Evolutionary conservation across 768 basidiomycete species (phyloP).

Genomic region (Fomitopsis pulvina): DNA sequence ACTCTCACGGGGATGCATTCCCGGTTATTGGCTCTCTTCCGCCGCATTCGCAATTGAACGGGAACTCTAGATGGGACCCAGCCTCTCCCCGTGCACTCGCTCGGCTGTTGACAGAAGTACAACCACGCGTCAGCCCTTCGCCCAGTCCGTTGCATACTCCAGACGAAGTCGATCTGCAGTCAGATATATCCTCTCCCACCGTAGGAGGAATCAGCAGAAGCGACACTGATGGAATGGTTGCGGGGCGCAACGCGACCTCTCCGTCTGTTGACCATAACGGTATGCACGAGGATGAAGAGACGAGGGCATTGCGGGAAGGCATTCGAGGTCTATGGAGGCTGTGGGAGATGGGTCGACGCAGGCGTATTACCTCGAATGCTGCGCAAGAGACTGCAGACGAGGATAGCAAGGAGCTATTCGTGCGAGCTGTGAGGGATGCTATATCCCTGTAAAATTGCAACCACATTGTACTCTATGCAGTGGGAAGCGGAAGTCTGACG

Average conservation of each 20-base stretch:
- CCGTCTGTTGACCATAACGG: too few relatives aligned
- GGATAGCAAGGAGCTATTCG: constrained; percentile 24
- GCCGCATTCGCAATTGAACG: constrained; percentile 10
- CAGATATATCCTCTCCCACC: constrained; percentile 9
- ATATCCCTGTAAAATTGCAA: background rate
- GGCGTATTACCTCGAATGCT: background rate
- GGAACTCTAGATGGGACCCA: constrained; percentile 20
- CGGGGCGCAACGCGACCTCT: too few relatives aligned
- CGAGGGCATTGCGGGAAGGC: constrained; percentile 42
- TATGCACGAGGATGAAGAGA: constrained; percentile 13
- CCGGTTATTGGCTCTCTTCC: constrained; percentile 11
- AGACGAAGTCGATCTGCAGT: constrained; percentile 5
- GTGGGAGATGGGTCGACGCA: constrained; percentile 17
- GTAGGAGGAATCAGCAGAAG: constrained; percentile 9
- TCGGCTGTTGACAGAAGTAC: constrained; percentile 20
- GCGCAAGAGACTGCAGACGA: constrained; percentile 2
- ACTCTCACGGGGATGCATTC: constrained; percentile 16
- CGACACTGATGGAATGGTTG: too few relatives aligned
- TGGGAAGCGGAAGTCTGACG: too few relatives aligned
- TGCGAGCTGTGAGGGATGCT: constrained; percentile 27
- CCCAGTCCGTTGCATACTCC: constrained; percentile 9
- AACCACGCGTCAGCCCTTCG: constrained; percentile 19
- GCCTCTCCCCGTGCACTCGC: constrained; percentile 25
- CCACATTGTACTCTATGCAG: too few relatives aligned
- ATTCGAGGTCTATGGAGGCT: constrained; percentile 56